A percentile compares a stretch with the other conserved stretches of the same genome.
These are phyloP conservation scores for Paecilomyces sp. DNA, from an alignment of 2,329 filamentous ascomycete species.

Conservation along the genomic window DNA sequence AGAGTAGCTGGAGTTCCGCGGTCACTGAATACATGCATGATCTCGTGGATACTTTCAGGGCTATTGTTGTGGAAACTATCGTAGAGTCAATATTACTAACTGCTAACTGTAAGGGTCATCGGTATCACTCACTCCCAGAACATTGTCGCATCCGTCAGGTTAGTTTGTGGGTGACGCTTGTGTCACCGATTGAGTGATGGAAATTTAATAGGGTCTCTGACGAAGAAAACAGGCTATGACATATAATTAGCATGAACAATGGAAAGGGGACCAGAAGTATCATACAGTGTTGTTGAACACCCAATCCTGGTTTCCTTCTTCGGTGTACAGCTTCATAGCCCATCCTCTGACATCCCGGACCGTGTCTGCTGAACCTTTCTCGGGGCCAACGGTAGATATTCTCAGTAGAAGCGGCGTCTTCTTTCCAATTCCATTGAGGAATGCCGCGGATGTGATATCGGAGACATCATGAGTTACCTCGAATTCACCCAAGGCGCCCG, in stretches of 20 bases:
- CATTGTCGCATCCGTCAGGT: slow-evolving; percentile 18
- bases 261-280: not conserved
- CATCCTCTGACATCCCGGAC: slow-evolving; percentile 43
- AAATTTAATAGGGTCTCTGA: slow-evolving; percentile 62
- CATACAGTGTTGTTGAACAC: slow-evolving; percentile 7
- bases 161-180: slow-evolving; percentile 47
- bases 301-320: slow-evolving; percentile 35
- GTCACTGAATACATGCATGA: slow-evolving; percentile 58
- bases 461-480: slow-evolving; percentile 53
- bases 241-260: not conserved
- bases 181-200: slow-evolving; percentile 64
- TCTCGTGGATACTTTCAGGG: slow-evolving; percentile 54
- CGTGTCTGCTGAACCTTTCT: slow-evolving; percentile 43
- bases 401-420: slow-evolving; percentile 44
- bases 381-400: slow-evolving; percentile 41
- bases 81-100: too few species aligned
- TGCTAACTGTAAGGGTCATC: too few species aligned
- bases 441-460: slow-evolving; percentile 49
- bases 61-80: slow-evolving; percentile 44
- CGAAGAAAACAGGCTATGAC: slow-evolving; percentile 57
- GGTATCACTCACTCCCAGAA: slow-evolving; percentile 21
- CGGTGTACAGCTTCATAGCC: slow-evolving; percentile 44
- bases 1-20: slow-evolving; percentile 56
- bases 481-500: slow-evolving; percentile 51
- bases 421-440: slow-evolving; percentile 48